These are phyloP conservation scores for Curvularia sp. DNA, from an alignment of 2,329 filamentous ascomycete genomes.

Conservation along the genomic window DNA sequence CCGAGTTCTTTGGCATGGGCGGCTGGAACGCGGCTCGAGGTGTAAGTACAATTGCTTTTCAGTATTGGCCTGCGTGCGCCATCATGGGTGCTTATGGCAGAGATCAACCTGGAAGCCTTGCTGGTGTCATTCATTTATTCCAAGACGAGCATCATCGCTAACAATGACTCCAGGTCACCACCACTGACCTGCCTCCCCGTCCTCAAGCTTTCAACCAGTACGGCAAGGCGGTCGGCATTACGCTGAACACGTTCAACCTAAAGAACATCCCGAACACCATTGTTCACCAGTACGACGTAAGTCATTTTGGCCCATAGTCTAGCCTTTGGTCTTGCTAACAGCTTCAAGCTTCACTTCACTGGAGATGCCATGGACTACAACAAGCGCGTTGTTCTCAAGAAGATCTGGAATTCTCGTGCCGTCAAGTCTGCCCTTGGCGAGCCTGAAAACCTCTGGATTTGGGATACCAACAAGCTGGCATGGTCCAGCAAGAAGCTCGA, in stretches of 20 bases:
- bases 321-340: conserved; percentile 14
- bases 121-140: conserved; percentile 22
- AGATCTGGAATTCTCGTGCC: conserved; percentile 73
- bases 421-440: conserved; percentile 63
- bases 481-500: conserved; percentile 62
- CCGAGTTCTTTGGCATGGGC: conserved; percentile 44
- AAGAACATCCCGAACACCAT: conserved; percentile 63
- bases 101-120: conserved; percentile 6
- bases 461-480: conserved; percentile 83
- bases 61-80: conserved; percentile 12
- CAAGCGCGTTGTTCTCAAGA: conserved; percentile 72
- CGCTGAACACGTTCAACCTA: conserved; percentile 79
- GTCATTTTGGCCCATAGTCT: conserved; percentile 44
- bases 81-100: conserved; percentile 18
- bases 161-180: conserved; percentile 30
- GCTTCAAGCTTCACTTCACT: conserved; percentile 65
- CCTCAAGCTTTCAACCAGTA: conserved; percentile 48
- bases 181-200: conserved; percentile 42
- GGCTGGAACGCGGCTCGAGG: conserved; percentile 49
- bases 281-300: conserved; percentile 86
- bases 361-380: conserved; percentile 63
- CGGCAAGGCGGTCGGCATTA: conserved; percentile 51
- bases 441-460: conserved; percentile 65
- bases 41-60: conserved; percentile 42
- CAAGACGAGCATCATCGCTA: conserved; percentile 34